Conservation (phyloP, 129 eudicot species). For the Logfia minima region DNA sequence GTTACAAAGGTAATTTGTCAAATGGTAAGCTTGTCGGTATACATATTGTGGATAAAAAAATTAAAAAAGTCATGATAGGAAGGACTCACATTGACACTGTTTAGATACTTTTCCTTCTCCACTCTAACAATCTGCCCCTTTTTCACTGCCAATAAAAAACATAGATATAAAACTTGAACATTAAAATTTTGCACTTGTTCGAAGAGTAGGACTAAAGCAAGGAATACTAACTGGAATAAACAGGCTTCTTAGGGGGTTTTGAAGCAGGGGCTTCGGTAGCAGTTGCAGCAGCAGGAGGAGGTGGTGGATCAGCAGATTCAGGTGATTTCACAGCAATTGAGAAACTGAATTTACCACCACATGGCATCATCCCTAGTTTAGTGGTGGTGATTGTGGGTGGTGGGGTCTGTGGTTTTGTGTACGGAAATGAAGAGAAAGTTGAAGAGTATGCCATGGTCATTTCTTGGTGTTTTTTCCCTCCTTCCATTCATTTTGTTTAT, state of each 20-base stretch:
- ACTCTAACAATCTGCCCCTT: constrained; percentile 96
- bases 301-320: constrained; percentile 43
- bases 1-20: neutral
- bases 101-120: constrained; percentile 88
- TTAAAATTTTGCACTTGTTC: neutral
- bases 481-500: constrained; percentile 16
- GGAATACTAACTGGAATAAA: constrained; percentile 57
- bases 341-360: constrained; percentile 20
- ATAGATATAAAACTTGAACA: neutral
- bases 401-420: constrained; percentile 31
- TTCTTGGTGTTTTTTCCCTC: constrained; percentile 1
- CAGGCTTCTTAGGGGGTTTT: constrained; percentile 72
- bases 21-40: neutral
- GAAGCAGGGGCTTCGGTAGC: constrained; percentile 35
- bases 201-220: neutral
- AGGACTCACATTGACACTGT: constrained; percentile 76
- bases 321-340: constrained; percentile 51
- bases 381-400: constrained; percentile 24
- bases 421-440: constrained; percentile 31
- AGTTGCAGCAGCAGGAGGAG: constrained; percentile 23
- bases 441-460: constrained; percentile 38
- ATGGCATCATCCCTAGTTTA: constrained; percentile 23
- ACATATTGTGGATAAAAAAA: neutral
- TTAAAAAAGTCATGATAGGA: neutral
- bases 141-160: constrained; percentile 63